Evolutionary conservation across 129 eudicot species (phyloP).

Genomic region (Flaveria brownii): DNA sequence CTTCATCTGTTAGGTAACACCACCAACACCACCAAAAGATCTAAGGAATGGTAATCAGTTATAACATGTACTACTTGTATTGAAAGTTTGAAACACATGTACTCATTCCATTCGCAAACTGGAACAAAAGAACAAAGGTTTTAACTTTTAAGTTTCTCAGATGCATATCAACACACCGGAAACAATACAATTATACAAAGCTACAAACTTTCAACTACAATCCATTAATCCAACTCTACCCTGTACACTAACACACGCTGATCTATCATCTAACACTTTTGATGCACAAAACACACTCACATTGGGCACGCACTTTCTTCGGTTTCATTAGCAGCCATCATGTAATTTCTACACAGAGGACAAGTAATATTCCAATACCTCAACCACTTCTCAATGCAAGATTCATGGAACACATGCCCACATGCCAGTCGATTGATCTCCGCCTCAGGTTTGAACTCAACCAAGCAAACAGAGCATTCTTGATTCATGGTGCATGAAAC

Average conservation of each 20-base stretch:
- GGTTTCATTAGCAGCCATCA: slow-evolving; percentile 50
- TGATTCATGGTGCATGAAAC: slow-evolving; percentile 40
- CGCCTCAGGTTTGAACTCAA: slow-evolving; percentile 60
- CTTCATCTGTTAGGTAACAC: slow-evolving; percentile 29
- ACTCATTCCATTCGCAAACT: not conserved
- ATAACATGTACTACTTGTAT: slow-evolving; percentile 7
- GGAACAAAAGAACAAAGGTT: not conserved
- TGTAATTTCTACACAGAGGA: slow-evolving; percentile 69
- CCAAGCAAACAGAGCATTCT: slow-evolving; percentile 80
- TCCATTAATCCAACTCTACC: not conserved
- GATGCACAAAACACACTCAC: slow-evolving; percentile 30
- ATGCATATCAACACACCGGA: not conserved
- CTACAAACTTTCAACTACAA: not conserved
- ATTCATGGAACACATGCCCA: slow-evolving; percentile 74
- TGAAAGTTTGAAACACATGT: slow-evolving; percentile 11
- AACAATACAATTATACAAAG: not conserved
- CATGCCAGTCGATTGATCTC: slow-evolving; percentile 68
- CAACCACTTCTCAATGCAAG: slow-evolving; percentile 80
- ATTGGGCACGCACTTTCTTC: slow-evolving; percentile 79
- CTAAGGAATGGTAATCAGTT: slow-evolving; percentile 21
- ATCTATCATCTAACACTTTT: too few species aligned
- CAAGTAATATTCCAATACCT: slow-evolving; percentile 71
- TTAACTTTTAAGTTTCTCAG: not conserved
- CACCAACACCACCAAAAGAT: not conserved
- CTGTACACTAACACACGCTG: not conserved